Conservation (phyloP, 2,329 filamentous ascomycete genomes). For the Myriosclerotinia scirpicola region DNA sequence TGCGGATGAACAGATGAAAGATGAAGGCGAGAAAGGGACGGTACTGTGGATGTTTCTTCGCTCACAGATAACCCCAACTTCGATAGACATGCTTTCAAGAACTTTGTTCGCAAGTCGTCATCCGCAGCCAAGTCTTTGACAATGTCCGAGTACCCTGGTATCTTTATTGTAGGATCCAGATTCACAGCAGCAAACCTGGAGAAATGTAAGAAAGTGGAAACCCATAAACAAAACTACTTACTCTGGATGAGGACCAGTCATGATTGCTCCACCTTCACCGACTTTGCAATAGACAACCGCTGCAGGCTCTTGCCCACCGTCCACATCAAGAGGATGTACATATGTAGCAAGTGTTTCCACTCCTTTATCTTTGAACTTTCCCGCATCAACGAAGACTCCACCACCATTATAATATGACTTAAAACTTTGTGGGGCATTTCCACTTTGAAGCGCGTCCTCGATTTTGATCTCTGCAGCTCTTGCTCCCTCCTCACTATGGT, state of each 20-base stretch:
- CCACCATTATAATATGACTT: slow-evolving; percentile 91
- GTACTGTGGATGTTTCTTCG: slow-evolving; percentile 66
- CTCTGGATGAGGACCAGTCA: slow-evolving; percentile 94
- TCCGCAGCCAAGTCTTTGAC: slow-evolving; percentile 66
- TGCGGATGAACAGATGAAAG: slow-evolving; percentile 67
- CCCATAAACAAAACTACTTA: slow-evolving; percentile 46
- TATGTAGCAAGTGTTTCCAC: slow-evolving; percentile 85
- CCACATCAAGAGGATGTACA: slow-evolving; percentile 70
- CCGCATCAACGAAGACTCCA: slow-evolving; percentile 84
- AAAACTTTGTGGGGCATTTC: slow-evolving; percentile 60
- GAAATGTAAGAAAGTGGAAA: slow-evolving; percentile 26
- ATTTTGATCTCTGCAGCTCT: slow-evolving; percentile 68
- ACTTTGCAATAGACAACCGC: slow-evolving; percentile 83
- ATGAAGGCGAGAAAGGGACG: slow-evolving; percentile 79
- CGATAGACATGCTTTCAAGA: slow-evolving; percentile 74
- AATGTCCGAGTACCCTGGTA: slow-evolving; percentile 69
- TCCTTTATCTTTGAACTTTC: slow-evolving; percentile 58
- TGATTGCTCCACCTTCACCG: slow-evolving; percentile 73
- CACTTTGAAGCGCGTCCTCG: slow-evolving; percentile 54
- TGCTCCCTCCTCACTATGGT: slow-evolving; percentile 83
- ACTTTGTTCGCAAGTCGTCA: slow-evolving; percentile 68
- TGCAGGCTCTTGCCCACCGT: slow-evolving; percentile 73
- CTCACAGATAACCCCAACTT: slow-evolving; percentile 83
- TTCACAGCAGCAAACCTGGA: slow-evolving; percentile 79
- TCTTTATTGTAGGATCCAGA: slow-evolving; percentile 64